Evolutionary conservation across 768 basidiomycete genomes (phyloP), one percentile per base, ranked within the genome.

Genomic region (Russula foetens): DNA sequence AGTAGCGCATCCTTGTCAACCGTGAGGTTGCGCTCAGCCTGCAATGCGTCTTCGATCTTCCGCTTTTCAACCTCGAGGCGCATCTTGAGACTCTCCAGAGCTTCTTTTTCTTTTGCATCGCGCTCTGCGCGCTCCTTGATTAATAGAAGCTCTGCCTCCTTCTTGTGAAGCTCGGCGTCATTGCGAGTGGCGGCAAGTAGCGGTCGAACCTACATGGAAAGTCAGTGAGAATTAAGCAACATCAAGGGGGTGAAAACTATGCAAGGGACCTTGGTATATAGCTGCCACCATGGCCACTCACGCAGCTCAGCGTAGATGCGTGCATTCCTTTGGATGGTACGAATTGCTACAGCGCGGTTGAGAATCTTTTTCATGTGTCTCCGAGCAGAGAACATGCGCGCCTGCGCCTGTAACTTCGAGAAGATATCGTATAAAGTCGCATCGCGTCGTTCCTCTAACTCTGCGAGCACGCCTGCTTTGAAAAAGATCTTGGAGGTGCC

Each of bases 281-380:
- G 79, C 63, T 94, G 90, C 97, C 97, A 99, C 97, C 97, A 98
- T 1, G 96, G 94, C 97, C 97, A 98, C 54, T 96, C 92, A 48
- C 84, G 80, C 29, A 99, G 78, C 57, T 92, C 87, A 7, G 87
- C 85, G 69, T 98, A 98, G 23, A 97, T 80, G 23, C 93, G 79
- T 2, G 96, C 96, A 70, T 99, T 99, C 47, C 86, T 81, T 70
- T 98, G 97, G 62, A 98, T 94, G 1, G 91, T 95, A 48, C 90
- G 83, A 44, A 95, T 85, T 5, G 97, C 94, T 43, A 86, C 77
- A 1, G 94, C 93, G 48, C 97, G 86, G 68, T 98, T 93, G 50
- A 98, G 79, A 51, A 97, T 83, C 77, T 98, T 98, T 77, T 86
- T 90, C 76, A 97, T 91, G 71, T 95, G 90, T 60, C 97, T 77